Evolutionary conservation across 2,329 filamentous ascomycete species (phyloP), one percentile per base, ranked within the genome.

Genomic region (Tolypocladium sp.): DNA sequence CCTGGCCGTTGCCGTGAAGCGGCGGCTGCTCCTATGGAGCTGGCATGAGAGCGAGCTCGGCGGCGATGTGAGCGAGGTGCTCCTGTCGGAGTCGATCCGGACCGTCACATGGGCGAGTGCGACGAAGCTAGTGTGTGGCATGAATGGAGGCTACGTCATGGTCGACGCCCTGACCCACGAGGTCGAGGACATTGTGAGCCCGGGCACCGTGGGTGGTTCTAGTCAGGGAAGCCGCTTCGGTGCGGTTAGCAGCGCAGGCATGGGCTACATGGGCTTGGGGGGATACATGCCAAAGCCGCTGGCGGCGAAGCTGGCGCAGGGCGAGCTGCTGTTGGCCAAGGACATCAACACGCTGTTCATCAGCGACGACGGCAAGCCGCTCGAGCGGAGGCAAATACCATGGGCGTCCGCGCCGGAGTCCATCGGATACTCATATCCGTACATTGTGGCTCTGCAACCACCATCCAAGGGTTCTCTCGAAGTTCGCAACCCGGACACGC

Each of bases 301-400:
- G 66, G 91, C 91, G 7, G 88, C 92, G 7, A 88, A 88, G 65
- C 80, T 99, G 15, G 84, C 85, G 3, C 90, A 95, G 63, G 90
- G 90, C 5, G 85, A 97, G 74, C 84, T 97, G 70, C 76, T 99
- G 60, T 80, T 99, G n/a, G 91, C 93, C n/a, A 96, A 96, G 72
- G 94, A 99, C 66, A 91, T 97, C 67, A 96, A 97, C 71, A 96
- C 92, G 1, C 77, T 97, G 57, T 99, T 99, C 71, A 89, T 96
- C 64, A 88, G 94, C 60, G 84, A 88, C 13, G 82, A 91, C 37
- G 94, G 92, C 5, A 92, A 91, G 65, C 82, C 92, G 0, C 71
- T 95, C 40, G 88, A 92, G 52, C 91, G 90, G 73, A 82, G 89
- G 58, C 92, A 97, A 70, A 87, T 99, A n/a, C 92, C 92, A 1